A percentile compares a stretch with the other conserved stretches of the same genome.
Conservation (phyloP, 345 rosid genomes). For the Odontarrhena argentea region DNA sequence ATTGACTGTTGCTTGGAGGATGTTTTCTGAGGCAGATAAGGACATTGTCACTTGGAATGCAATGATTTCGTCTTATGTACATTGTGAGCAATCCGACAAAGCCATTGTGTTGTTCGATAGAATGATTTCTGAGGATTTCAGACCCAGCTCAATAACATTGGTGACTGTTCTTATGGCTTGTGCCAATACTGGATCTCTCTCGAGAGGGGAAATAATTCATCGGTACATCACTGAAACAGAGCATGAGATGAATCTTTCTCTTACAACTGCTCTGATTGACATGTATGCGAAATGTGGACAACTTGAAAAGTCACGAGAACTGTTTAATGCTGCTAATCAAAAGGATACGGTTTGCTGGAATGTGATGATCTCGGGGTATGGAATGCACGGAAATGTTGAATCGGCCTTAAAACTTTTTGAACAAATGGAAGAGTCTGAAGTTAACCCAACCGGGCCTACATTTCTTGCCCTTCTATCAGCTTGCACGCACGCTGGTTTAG, state of each 20-base stretch:
- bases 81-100: conserved; percentile 43
- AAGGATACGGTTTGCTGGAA: conserved; percentile 67
- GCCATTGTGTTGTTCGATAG: conserved; percentile 60
- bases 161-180: conserved; percentile 63
- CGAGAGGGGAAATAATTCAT: conserved; percentile 59
- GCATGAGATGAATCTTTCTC: conserved; percentile 53
- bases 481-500: conserved; percentile 62
- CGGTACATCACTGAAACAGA: conserved; percentile 49
- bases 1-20: conserved; percentile 47
- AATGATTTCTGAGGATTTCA: conserved; percentile 51
- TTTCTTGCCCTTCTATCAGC: conserved; percentile 73
- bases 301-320: conserved; percentile 52
- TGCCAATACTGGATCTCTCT: conserved; percentile 55
- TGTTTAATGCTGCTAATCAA: conserved; percentile 51
- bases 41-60: conserved; percentile 63
- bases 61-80: conserved; percentile 53
- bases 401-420: conserved; percentile 54
- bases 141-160: conserved; percentile 58
- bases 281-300: conserved; percentile 80
- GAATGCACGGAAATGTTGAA: conserved; percentile 61
- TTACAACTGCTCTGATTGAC: conserved; percentile 61
- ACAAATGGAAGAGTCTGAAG: conserved; percentile 57
- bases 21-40: conserved; percentile 48
- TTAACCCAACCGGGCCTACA: conserved; percentile 58
- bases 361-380: conserved; percentile 71